Conservation (phyloP, 208 protist genomes). For the Trichomonas vaginalis region DNA sequence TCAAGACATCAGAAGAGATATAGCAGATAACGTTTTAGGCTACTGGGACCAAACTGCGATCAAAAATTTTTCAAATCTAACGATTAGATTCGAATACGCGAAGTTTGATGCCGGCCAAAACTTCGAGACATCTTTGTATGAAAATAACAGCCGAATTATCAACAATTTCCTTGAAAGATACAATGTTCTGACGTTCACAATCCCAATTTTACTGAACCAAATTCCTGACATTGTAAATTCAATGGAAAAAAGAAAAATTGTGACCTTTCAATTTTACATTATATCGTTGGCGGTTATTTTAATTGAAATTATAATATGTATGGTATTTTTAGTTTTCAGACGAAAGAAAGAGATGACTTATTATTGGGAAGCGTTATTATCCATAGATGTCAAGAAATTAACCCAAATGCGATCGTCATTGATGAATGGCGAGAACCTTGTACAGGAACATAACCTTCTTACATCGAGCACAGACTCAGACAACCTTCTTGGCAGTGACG, state of each 20-base stretch:
- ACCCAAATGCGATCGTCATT: not conserved
- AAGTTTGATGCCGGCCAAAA: not conserved
- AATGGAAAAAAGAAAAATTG: not conserved
- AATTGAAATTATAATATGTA: not conserved
- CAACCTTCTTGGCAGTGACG: not conserved
- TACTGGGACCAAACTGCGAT: not conserved
- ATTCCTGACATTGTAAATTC: not conserved
- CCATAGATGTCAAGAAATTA: not conserved
- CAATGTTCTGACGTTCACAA: not conserved
- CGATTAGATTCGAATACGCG: not conserved
- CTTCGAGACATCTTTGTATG: not conserved
- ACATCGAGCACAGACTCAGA: not conserved
- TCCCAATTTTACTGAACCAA: not conserved
- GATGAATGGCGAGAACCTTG: not conserved
- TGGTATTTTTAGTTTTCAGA: not conserved
- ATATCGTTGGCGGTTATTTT: not conserved
- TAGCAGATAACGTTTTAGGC: not conserved
- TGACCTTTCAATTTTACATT: not conserved
- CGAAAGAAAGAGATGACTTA: not conserved
- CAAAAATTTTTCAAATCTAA: not conserved
- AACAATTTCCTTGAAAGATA: not conserved
- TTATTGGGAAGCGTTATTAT: not conserved
- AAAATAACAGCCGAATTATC: not conserved
- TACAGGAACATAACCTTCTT: not conserved
- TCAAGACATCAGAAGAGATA: not conserved